Evolutionary conservation across 2,329 filamentous ascomycete species (phyloP).

Genomic region (Emmonsia crescens): DNA sequence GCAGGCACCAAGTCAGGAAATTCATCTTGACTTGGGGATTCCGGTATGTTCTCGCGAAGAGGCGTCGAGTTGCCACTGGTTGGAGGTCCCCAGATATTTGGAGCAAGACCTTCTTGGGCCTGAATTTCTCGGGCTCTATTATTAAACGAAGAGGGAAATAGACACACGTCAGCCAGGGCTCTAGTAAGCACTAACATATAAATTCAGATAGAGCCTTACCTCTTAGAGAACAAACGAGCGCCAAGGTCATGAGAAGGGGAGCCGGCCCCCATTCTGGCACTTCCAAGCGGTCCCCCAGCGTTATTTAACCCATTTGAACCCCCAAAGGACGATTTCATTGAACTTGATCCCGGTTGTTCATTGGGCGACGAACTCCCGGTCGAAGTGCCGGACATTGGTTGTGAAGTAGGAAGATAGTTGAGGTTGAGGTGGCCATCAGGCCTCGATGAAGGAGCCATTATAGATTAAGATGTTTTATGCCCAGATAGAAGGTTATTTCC

Average conservation of each 20-base stretch:
- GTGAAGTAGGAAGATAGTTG: conserved; percentile 61
- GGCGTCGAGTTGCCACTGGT: conserved; percentile 95
- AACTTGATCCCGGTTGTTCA: conserved; percentile 55
- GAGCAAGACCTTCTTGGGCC: conserved; percentile 79
- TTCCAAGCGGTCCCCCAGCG: conserved; percentile 41
- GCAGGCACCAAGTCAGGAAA: conserved; percentile 81
- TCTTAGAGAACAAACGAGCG: conserved; percentile 76
- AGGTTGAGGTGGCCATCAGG: conserved; percentile 73
- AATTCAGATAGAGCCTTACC: conserved; percentile 48
- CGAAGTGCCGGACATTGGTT: conserved; percentile 66
- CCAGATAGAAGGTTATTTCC: background rate
- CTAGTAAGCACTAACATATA: conserved; percentile 1
- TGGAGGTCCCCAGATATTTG: conserved; percentile 81
- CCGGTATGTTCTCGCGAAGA: conserved; percentile 90
- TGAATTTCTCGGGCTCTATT: conserved; percentile 92
- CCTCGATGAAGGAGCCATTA: conserved; percentile 79
- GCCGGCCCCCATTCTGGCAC: conserved; percentile 69
- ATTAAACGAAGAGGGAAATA: conserved; percentile 6
- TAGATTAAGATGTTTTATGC: conserved; percentile 50
- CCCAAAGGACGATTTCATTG: conserved; percentile 62
- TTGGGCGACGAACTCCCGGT: conserved; percentile 70
- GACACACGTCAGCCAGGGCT: conserved; percentile 1
- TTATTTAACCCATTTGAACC: conserved; percentile 51
- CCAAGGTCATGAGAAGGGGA: conserved; percentile 92
- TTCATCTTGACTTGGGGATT: conserved; percentile 83